These are phyloP conservation scores for Thalassiosira exigua DNA, from an alignment of 352 stramenopile species.

Conservation along the genomic window DNA sequence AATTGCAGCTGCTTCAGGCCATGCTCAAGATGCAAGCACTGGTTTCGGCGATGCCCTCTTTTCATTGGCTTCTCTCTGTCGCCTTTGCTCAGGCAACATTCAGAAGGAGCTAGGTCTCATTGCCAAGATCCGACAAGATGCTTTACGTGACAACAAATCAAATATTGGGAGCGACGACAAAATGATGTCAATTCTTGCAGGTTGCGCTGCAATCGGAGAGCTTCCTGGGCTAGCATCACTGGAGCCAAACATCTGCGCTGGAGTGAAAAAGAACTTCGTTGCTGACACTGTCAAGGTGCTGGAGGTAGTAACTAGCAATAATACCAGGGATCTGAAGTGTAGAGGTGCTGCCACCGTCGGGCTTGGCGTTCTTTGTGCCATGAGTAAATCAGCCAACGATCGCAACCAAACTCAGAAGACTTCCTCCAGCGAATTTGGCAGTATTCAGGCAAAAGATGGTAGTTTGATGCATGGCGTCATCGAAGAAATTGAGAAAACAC, in stretches of 20 bases:
- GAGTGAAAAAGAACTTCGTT: conserved; percentile 45
- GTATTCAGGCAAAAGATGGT: conserved; percentile 45
- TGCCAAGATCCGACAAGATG: conserved; percentile 20
- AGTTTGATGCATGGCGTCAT: conserved; percentile 44
- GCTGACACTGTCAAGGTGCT: conserved; percentile 17
- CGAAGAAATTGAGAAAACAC: conserved; percentile 31
- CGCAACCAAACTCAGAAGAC: neutral
- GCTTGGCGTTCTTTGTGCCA: conserved; percentile 44
- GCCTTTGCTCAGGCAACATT: conserved; percentile 27
- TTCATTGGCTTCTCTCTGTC: conserved; percentile 38
- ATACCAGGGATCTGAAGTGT: conserved; percentile 36
- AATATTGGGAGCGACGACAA: conserved; percentile 31
- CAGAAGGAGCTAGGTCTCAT: conserved; percentile 34
- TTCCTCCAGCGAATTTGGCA: conserved; percentile 15
- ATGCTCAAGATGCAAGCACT: conserved; percentile 12
- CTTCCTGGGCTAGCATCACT: conserved; percentile 33
- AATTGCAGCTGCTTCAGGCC: conserved; percentile 12
- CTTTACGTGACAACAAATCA: conserved; percentile 4
- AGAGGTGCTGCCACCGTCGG: conserved; percentile 41
- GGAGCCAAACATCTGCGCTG: conserved; percentile 21
- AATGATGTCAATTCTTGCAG: conserved; percentile 32
- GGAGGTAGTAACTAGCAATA: conserved; percentile 23
- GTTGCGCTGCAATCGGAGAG: conserved; percentile 32
- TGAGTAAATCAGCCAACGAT: conserved; percentile 28
- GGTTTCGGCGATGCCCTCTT: conserved; percentile 32